Conservation (phyloP, 1,139 yeast species). For the Kodamaea anthophila region DNA sequence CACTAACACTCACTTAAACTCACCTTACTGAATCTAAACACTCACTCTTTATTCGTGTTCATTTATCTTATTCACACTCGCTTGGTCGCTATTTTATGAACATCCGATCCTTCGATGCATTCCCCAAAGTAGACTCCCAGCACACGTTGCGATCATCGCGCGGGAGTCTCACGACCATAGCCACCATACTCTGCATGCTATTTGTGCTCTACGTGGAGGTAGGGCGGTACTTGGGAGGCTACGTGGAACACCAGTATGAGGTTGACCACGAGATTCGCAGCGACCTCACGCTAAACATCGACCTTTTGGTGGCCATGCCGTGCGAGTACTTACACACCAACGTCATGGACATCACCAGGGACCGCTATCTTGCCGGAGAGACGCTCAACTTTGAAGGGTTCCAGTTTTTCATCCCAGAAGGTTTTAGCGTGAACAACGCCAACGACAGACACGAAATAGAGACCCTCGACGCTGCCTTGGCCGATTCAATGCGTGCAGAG, state of each 20-base stretch:
- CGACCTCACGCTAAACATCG: constrained; percentile 66
- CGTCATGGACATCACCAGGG: constrained; percentile 73
- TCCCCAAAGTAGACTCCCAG: constrained; percentile 73
- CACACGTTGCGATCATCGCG: constrained; percentile 69
- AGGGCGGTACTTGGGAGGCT: constrained; percentile 82
- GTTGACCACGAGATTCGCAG: constrained; percentile 63
- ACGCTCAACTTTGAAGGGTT: constrained; percentile 62
- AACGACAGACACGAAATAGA: constrained; percentile 52
- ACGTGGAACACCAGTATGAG: constrained; percentile 67
- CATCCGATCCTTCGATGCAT: constrained; percentile 77
- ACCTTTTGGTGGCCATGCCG: constrained; percentile 77
- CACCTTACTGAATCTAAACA: too few species aligned
- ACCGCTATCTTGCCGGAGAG: constrained; percentile 72
- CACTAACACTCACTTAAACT: background rate
- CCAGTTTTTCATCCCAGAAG: constrained; percentile 47
- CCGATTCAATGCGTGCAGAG: constrained; percentile 60
- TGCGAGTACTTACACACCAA: constrained; percentile 72
- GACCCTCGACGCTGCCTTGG: constrained; percentile 58
- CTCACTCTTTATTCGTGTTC: too few species aligned
- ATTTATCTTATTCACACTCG: too few species aligned
- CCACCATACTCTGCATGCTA: constrained; percentile 54
- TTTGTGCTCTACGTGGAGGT: constrained; percentile 81
- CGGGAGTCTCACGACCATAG: constrained; percentile 71
- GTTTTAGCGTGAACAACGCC: constrained; percentile 37
- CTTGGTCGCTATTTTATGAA: too few species aligned